Percentiles rank a stretch among this genome's conserved stretches.
Conservation (phyloP, 2,329 filamentous ascomycete genomes). For the Aureobasidium melanogenum region DNA sequence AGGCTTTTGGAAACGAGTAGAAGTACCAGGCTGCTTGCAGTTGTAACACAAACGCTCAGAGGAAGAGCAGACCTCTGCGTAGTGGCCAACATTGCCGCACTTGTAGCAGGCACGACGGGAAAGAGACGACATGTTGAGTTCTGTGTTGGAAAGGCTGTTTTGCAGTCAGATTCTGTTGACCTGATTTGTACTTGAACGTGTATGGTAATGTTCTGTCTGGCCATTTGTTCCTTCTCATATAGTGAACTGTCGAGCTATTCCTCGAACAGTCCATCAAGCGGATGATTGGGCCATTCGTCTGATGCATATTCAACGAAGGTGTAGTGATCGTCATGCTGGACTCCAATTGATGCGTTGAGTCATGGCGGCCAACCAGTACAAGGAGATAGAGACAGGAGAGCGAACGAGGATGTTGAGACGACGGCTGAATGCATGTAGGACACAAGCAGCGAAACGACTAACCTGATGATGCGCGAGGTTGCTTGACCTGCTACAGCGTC, state of each 20-base stretch:
- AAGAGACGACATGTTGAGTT: conserved; percentile 40
- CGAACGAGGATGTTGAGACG: neutral
- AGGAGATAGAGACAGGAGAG: neutral
- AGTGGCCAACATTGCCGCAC: conserved; percentile 45
- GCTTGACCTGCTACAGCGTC: conserved; percentile 6
- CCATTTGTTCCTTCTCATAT: neutral
- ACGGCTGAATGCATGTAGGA: neutral
- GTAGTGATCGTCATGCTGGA: neutral
- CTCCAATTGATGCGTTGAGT: neutral
- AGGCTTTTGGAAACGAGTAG: conserved; percentile 8
- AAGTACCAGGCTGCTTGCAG: conserved; percentile 79
- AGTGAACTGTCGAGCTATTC: neutral
- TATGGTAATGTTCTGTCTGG: neutral
- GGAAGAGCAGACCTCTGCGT: conserved; percentile 87
- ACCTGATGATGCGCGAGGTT: conserved; percentile 3
- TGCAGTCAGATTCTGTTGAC: neutral
- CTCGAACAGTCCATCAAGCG: neutral
- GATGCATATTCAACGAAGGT: neutral
- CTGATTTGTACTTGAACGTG: neutral
- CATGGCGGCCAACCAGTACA: neutral
- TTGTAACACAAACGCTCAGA: conserved; percentile 99
- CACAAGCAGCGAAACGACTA: neutral
- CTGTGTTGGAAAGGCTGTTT: neutral
- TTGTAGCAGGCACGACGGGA: conserved; percentile 47
- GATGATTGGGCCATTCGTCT: no score